Percentiles rank a stretch among this genome's conserved stretches.
Evolutionary conservation across 108 stramenopile genomes (phyloP).

Genomic region (Seminavis robusta): DNA sequence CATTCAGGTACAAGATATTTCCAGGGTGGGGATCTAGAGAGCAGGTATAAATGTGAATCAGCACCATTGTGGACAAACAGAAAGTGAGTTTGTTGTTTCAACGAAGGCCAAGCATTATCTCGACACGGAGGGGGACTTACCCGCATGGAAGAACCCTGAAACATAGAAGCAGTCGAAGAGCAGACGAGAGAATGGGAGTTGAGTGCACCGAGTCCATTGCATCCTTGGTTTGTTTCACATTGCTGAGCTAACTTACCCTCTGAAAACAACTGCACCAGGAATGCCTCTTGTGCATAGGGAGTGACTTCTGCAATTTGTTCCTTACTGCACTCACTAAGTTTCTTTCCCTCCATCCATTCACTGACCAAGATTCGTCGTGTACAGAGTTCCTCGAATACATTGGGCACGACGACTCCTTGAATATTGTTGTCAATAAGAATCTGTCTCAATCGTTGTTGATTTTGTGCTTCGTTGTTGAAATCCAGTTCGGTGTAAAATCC

Average conservation of each 20-base stretch:
- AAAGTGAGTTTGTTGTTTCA: neutral
- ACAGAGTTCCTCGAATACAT: slow-evolving; percentile 69
- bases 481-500: slow-evolving; percentile 87
- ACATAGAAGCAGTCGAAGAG: no score
- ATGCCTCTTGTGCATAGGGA: slow-evolving; percentile 81
- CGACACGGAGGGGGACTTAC: no score
- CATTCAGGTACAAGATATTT: slow-evolving; percentile 65
- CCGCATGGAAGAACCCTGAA: no score
- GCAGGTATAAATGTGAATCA: neutral
- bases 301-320: slow-evolving; percentile 69
- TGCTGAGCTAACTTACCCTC: slow-evolving; percentile 44
- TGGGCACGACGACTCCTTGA: slow-evolving; percentile 75
- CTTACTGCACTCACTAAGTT: slow-evolving; percentile 53
- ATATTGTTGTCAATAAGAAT: slow-evolving; percentile 57
- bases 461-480: slow-evolving; percentile 75
- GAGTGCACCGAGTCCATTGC: no score
- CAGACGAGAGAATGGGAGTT: no score
- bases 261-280: slow-evolving; percentile 77
- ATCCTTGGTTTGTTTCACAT: no score
- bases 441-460: slow-evolving; percentile 62
- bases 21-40: slow-evolving; percentile 31
- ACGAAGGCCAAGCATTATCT: neutral
- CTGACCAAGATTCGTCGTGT: slow-evolving; percentile 75
- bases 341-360: slow-evolving; percentile 88
- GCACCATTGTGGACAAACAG: neutral